Conservation (phyloP, 208 protist genomes). For the Trypanosoma lewisi region DNA sequence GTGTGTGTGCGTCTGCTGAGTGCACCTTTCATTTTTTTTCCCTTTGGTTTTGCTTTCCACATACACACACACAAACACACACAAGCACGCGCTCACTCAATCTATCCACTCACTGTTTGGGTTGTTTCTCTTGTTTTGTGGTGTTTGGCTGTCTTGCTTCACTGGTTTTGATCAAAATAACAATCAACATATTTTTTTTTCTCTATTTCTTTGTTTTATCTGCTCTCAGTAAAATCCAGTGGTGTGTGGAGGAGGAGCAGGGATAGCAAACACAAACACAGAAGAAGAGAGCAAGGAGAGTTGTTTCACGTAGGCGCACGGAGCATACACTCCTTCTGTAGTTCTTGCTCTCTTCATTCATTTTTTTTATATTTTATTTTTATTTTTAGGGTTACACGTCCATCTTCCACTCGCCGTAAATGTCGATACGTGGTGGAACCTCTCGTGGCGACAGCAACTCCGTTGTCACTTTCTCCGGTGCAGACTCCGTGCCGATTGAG, state of each 20-base stretch:
- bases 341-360: background rate
- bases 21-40: no score
- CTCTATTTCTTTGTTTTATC: constrained; percentile 7
- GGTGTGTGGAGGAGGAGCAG: background rate
- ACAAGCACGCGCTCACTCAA: no score
- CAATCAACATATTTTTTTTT: constrained; percentile 4
- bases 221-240: constrained; percentile 2
- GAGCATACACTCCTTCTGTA: constrained; percentile 7
- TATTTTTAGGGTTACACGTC: background rate
- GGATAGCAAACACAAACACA: background rate
- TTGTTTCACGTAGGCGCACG: no score
- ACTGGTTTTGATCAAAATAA: no score
- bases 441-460: background rate
- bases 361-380: background rate
- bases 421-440: background rate
- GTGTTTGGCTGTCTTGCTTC: no score
- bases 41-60: no score
- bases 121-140: background rate
- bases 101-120: no score
- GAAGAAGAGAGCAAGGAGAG: background rate
- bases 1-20: no score
- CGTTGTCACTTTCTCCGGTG: constrained; percentile 1
- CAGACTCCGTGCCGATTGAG: background rate
- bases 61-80: no score
- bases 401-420: background rate